phyloP scores from a whole-genome alignment of 345 rosid genomes.

The Lepidium sativum region DNA sequence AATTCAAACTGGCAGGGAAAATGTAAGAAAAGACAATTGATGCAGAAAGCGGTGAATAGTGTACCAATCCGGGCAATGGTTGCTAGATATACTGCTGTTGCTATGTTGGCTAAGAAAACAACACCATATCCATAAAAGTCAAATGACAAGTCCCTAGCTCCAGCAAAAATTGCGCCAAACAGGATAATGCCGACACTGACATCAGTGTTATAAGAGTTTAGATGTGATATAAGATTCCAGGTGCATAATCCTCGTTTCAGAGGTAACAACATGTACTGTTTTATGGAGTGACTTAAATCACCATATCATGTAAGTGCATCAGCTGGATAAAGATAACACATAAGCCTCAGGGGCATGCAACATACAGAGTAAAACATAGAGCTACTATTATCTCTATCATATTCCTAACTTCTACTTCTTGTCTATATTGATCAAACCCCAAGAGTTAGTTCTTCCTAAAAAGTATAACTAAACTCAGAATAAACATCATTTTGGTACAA shows the following conservation, averaged over 20 bases:
- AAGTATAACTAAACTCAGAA: neutral
- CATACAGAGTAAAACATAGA: neutral
- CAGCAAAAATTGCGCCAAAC: constrained; percentile 88
- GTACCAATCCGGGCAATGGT: constrained; percentile 84
- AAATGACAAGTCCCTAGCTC: constrained; percentile 94
- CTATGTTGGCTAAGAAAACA: constrained; percentile 79
- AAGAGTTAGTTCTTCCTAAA: neutral
- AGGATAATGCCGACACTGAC: constrained; percentile 87
- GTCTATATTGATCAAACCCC: neutral
- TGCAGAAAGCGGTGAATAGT: constrained; percentile 5
- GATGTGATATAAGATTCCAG: constrained; percentile 33
- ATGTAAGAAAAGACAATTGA: neutral
- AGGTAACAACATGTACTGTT: neutral
- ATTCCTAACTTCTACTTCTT: neutral
- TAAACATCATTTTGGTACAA: neutral
- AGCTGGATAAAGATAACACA: neutral
- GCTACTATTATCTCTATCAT: neutral
- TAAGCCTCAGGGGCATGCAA: neutral
- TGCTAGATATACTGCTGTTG: constrained; percentile 91
- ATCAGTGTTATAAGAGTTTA: constrained; percentile 42
- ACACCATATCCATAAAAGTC: constrained; percentile 84
- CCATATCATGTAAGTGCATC: neutral
- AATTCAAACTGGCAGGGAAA: neutral
- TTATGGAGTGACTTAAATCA: neutral
- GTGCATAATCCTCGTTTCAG: constrained; percentile 7